A percentile compares a stretch with the other conserved stretches of the same genome.
These are phyloP conservation scores for Hibiscus syriacus DNA, from an alignment of 345 rosid genomes.

Conservation along the genomic window DNA sequence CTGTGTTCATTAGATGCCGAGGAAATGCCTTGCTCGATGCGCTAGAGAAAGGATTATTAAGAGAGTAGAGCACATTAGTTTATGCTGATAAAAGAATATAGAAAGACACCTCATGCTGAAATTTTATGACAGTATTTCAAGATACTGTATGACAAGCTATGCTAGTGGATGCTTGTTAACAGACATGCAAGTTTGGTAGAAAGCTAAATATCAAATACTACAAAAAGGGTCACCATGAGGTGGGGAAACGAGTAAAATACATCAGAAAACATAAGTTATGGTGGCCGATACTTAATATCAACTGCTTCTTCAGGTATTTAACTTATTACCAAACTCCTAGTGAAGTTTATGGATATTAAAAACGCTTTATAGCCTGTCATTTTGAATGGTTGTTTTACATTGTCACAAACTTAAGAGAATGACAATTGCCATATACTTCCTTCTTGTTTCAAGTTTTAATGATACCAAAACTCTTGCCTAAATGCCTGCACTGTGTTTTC, in stretches of 20 bases:
- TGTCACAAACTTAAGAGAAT: neutral
- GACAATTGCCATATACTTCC: neutral
- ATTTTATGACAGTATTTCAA: neutral
- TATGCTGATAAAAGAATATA: neutral
- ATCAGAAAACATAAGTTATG: neutral
- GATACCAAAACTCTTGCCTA: neutral
- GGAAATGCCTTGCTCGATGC: constrained; percentile 81
- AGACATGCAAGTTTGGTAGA: neutral
- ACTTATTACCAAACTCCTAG: neutral
- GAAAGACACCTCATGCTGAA: constrained; percentile 3
- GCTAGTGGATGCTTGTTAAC: neutral
- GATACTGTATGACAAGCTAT: neutral
- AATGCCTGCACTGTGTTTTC: neutral
- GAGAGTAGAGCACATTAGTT: neutral
- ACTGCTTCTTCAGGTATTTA: neutral
- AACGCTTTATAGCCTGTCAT: neutral
- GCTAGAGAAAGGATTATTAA: constrained; percentile 27
- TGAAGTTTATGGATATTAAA: neutral
- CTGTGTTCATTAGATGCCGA: constrained; percentile 28
- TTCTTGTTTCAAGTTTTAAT: neutral
- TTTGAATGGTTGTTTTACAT: neutral
- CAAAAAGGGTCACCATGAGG: neutral
- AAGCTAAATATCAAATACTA: neutral
- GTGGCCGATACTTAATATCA: no score
- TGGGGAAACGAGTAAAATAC: neutral